Base-by-base conservation (phyloP, 1,139 yeast species). In the Candida glucosophila region DNA sequence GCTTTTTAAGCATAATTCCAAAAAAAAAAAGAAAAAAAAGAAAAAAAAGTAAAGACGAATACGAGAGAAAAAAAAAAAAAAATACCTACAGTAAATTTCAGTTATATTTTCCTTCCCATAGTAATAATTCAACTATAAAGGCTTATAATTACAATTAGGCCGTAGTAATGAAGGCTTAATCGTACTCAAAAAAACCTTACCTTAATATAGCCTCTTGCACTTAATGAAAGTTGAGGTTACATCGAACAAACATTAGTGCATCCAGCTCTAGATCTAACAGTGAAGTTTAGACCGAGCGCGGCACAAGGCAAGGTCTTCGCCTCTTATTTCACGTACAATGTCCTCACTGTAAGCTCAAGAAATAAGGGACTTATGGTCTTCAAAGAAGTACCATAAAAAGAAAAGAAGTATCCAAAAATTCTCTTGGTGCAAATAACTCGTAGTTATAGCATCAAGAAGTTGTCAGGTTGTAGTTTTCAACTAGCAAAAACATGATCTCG, bases 401-500 rank as follows among this genome's bases (percentile, higher is more conserved):
- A 25, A 31, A 29, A 31, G 29, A 34, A 26, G 19, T 21, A 48
- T 75, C 85, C 90, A 80, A 80, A 79, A 78, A 80, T 79, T 79
- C 92, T 82, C 76, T 66, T 48, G 51, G 52, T 47, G 50, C 45
- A 48, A 52, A 42, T 43, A 49, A 49, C 66, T 40, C 70, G 55
- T 55, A 63, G 66, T 55, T 52, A 51, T 51, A 59, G 55, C 70
- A 60, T 61, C 52, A 61, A 77, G 83, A 78, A 86, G 97, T 73
- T 86, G 96, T 86, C 96, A 77, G 93, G 90, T 82, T 79, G 78
- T 74, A 80, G 90, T 86, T 88, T 88, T 88, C 96, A 88, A 88
- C 96, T 94, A 88, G 98, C 98, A 88, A 88, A 86, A 82, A 88
- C 97, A 88, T 94, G 94, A 85, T 85, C 98, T 88, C 98, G 97